Evolutionary conservation across 805 yeast species (phyloP), one percentile per base, ranked within the genome.

Genomic region (Torulaspora microellipsoides): DNA sequence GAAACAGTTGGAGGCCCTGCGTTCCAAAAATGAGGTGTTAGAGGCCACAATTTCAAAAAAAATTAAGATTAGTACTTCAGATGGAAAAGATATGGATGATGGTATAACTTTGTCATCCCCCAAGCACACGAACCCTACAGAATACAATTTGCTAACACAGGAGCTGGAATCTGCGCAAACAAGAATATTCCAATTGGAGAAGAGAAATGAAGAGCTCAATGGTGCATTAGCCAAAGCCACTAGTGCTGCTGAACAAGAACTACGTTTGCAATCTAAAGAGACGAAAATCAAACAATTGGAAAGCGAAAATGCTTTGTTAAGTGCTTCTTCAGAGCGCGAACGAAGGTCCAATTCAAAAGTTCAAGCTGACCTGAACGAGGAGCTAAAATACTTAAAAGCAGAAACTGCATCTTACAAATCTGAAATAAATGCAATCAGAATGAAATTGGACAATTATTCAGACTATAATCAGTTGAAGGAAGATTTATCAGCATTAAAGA

Each of bases 401-500:
- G 87, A 83, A 51, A 51, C 72, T 2, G 53, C 56, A 1, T 75
- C 76, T 34, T 68, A 75, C 47, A 61, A 64, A n/a, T 61, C 64
- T 12, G 91, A 84, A 58, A 62, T 77, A 20, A 69, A 68, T 8
- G 58, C 61, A 4, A 66, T 85, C 51, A 77, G 76, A 54, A 65
- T 67, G 20, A 75, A 76, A 43, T 58, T 83, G 34, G 66, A 67
- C 3, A 62, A 68, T 27, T 77, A 80, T 40, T 66, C 73, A 2
- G 96, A 89, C 59, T 89, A 90, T 62, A 89, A 85, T 40, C 89
- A 86, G 48, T 60, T 89, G 37, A 88, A 87, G 60, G 76, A 78
- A 38, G 96, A 90, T 56, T 68, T 90, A 51, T 76, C 74, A 14
- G 76, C 88, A 20, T 61, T 89, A 47, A 80, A 83, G 58, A 81